Base-by-base conservation (phyloP, 805 yeast genomes). In the Kuraishia capsulata region DNA sequence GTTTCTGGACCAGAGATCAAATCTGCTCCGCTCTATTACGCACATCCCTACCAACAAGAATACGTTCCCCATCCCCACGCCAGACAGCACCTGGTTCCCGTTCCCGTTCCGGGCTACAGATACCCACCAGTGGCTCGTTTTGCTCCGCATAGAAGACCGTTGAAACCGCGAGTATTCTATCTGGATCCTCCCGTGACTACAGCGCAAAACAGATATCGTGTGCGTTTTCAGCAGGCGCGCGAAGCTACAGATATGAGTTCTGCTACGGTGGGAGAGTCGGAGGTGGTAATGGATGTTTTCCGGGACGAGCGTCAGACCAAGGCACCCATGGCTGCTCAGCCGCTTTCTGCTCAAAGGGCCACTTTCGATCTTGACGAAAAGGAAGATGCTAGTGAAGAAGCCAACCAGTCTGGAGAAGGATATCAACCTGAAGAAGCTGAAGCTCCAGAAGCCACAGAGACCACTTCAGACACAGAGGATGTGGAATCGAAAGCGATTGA, bases 401-500 rank as follows among this genome's bases (percentile, higher is more conserved):
- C 19, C 16, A 21, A 19, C 20, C 11, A 21, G 21, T 10, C 30
- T 16, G 35, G 31, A 24, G 35, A 37, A 23, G 28, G 23, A 11
- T 13, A 30, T 2, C 19, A 20, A n/a, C 17, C 16, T 16, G 31
- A 25, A 10, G 13, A 10, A 5, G 21, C 25, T n/a, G 10, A 28
- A 9, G 14, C 30, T 9, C 17, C 14, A n/a, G n/a, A n/a, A n/a
- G n/a, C n/a, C n/a, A n/a, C n/a, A n/a, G 20, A 4, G 20, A 14
- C 19, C 18, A 16, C 9, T 19, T 13, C 34, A 10, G 30, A 29
- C 21, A 32, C 25, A 9, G 32, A 33, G 5, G 36, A 38, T 16
- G 36, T 32, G 4, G 40, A 38, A 36, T 21, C 31, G 16, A 38
- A 19, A 25, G 40, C 40, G n/a, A 38, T 38, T 11, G 40, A 38